Evolutionary conservation across 108 stramenopile genomes (phyloP).

Genomic region (Nitzschia sp.): DNA sequence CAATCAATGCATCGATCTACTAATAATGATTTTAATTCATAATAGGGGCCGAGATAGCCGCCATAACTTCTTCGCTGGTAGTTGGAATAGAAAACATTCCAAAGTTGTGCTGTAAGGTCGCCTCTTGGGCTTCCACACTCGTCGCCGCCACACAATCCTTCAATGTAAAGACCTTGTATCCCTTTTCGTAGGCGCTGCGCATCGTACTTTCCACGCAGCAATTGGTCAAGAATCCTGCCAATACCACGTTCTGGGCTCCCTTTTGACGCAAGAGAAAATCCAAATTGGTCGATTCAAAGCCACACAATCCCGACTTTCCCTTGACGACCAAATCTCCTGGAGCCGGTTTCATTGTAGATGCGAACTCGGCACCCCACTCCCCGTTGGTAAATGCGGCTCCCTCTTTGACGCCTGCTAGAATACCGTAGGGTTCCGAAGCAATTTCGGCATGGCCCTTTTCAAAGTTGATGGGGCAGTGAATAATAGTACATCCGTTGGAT

Average conservation of each 20-base stretch:
- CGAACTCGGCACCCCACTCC: constrained; percentile 60
- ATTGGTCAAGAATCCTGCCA: constrained; percentile 84
- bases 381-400: constrained; percentile 57
- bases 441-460: constrained; percentile 58
- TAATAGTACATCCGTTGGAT: constrained; percentile 53
- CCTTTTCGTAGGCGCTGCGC: constrained; percentile 77
- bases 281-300: constrained; percentile 75
- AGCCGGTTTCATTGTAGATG: constrained; percentile 56
- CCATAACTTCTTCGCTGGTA: constrained; percentile 47
- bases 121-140: constrained; percentile 62
- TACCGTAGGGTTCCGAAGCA: constrained; percentile 51
- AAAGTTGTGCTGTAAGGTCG: constrained; percentile 65
- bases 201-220: constrained; percentile 84
- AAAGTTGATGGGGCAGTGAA: constrained; percentile 71
- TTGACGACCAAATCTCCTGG: constrained; percentile 55
- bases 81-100: constrained; percentile 75
- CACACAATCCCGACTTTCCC: constrained; percentile 76
- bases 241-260: constrained; percentile 54
- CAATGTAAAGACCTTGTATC: constrained; percentile 70
- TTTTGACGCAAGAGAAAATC: constrained; percentile 67
- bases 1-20: no score
- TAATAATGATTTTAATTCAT: no score
- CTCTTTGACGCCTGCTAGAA: constrained; percentile 66
- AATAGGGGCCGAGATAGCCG: constrained; percentile 19
- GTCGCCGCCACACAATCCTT: constrained; percentile 72